A percentile compares a stretch with the other conserved stretches of the same genome.
Conservation (phyloP, 441 rosid genomes). For the Syzygium malaccense region DNA sequence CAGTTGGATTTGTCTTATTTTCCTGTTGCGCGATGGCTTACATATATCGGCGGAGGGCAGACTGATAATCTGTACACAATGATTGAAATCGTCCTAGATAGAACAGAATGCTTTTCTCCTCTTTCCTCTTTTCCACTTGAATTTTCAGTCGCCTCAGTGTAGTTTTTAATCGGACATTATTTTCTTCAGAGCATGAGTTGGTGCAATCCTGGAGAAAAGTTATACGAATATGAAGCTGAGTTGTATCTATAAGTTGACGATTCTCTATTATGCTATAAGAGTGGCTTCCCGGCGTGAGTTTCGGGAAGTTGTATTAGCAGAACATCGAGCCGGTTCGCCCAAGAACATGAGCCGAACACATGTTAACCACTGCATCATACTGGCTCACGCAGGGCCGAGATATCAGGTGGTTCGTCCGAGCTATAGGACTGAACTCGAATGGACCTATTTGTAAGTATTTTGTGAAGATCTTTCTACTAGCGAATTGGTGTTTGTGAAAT, state of each 20-base stretch:
- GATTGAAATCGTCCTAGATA: neutral
- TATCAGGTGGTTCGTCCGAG: neutral
- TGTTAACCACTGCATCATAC: neutral
- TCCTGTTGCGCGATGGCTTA: conserved; percentile 17
- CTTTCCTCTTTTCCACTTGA: neutral
- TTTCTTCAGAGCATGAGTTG: neutral
- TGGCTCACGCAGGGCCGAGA: neutral
- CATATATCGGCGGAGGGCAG: neutral
- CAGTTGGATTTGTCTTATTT: conserved; percentile 6
- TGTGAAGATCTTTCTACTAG: neutral
- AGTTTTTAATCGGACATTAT: neutral
- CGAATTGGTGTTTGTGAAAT: neutral
- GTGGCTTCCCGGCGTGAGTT: neutral
- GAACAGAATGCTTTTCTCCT: neutral
- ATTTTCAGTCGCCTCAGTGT: neutral
- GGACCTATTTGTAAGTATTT: neutral
- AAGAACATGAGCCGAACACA: neutral
- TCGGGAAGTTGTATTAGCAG: neutral
- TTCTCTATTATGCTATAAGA: neutral
- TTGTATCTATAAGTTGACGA: neutral
- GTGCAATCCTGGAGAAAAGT: neutral
- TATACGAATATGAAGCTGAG: neutral
- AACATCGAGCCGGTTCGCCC: neutral
- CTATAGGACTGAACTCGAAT: neutral
- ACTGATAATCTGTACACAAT: neutral